Conservation (phyloP, 2,329 filamentous ascomycete species). For the Fusarium chlamydosporum region DNA sequence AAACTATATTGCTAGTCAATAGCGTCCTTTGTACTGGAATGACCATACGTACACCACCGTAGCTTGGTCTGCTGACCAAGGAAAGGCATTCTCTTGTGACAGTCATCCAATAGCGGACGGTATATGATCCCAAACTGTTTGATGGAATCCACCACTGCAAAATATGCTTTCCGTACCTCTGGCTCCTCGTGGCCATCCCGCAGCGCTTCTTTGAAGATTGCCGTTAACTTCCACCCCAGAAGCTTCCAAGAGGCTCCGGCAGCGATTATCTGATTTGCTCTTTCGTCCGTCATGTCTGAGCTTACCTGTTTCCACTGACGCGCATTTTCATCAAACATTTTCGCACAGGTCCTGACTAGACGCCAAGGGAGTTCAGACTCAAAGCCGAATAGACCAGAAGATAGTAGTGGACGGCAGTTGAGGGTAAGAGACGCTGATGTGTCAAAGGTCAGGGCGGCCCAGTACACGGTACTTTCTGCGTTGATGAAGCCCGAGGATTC, state of each 20-base stretch:
- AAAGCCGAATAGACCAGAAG: slow-evolving; percentile 56
- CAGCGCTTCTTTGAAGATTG: slow-evolving; percentile 53
- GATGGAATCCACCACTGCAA: slow-evolving; percentile 47
- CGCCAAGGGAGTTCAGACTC: slow-evolving; percentile 52
- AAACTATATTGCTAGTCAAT: slow-evolving; percentile 38
- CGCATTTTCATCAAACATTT: slow-evolving; percentile 51
- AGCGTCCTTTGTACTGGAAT: rapidly evolving
- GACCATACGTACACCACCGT: slow-evolving; percentile 51
- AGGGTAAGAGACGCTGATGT: slow-evolving; percentile 59
- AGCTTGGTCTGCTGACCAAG: slow-evolving; percentile 52
- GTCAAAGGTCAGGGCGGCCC: slow-evolving; percentile 60
- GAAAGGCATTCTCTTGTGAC: slow-evolving; percentile 53
- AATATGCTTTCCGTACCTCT: slow-evolving; percentile 49
- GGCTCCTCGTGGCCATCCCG: slow-evolving; percentile 53
- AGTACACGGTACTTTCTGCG: slow-evolving; percentile 58
- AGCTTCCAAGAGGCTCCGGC: slow-evolving; percentile 52
- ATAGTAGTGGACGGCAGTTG: slow-evolving; percentile 58
- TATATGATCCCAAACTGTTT: slow-evolving; percentile 51
- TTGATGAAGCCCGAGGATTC: slow-evolving; percentile 54
- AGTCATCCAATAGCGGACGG: slow-evolving; percentile 50
- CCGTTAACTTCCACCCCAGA: slow-evolving; percentile 53
- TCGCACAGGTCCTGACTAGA: slow-evolving; percentile 49
- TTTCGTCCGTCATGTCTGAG: slow-evolving; percentile 52
- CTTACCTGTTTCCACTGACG: slow-evolving; percentile 48
- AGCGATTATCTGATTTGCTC: slow-evolving; percentile 53